Base-by-base conservation (phyloP, 352 stramenopile species). In the Thalassiosira sp. region DNA sequence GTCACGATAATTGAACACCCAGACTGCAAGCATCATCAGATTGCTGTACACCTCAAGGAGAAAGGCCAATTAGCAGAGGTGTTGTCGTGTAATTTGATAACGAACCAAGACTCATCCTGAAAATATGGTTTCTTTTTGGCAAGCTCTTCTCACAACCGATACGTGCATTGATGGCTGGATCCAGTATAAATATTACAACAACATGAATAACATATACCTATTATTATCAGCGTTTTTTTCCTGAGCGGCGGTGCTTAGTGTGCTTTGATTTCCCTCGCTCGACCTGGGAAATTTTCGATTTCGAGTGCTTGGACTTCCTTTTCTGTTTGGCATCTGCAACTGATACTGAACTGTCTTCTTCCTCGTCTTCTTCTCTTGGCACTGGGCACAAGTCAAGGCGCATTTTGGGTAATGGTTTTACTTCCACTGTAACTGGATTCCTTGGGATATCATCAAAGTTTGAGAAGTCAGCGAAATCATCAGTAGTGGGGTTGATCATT, bases 331-430 rank as follows among this genome's bases (percentile, higher is more conserved):
- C 60, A 10, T 65, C 59, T 11, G 15, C 40, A 67, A 52, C 37
- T 46, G 54, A 70, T 11, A 64, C 33, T 13, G 72, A 69, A 33
- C 52, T 73, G 31, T 77, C 69, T 60, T 88, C 72, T 57, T 91
- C 85, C 70, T 93, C 87, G 48, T 93, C 87, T 74, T 91, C 87
- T 66, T 93, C 87, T 66, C 83, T 67, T 13, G 87, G 85, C 3
- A 88, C 86, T 31, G 87, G 87, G 65, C 87, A 90, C 31, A 93
- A 61, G 70, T 86, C 87, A 5, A 93, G 66, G 42, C 87, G 77
- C 54, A 93, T 90, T 72, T 93, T 93, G 1, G 87, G 87, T 18
- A 93, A 48, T 42, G 87, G 87, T 54, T 93, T 93, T 1, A 93
- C 87, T 78, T 93, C 82, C 64, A 93, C 88, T 25, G 84, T 87